A percentile compares a stretch with the other conserved stretches of the same genome.
Conservation (phyloP, 1,284 basidiomycete genomes). For the Ceratobasidium sp. region DNA sequence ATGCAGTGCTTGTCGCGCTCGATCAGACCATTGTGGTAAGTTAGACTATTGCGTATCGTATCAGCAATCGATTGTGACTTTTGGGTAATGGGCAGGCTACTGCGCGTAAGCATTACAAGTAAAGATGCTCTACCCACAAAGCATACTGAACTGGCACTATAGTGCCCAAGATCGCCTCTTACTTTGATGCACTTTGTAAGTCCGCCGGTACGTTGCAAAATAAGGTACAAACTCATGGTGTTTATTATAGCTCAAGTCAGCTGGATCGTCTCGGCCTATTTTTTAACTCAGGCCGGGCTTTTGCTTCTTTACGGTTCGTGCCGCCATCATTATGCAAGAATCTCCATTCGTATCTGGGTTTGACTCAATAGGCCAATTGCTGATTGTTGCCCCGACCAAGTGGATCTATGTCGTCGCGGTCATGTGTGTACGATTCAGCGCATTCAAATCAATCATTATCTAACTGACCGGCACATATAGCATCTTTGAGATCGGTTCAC, state of each 20-base stretch:
- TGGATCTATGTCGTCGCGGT: constrained; percentile 56
- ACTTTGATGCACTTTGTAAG: constrained; percentile 34
- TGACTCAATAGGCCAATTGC: constrained; percentile 48
- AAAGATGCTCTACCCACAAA: neutral
- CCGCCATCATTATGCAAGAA: neutral
- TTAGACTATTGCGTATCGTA: neutral
- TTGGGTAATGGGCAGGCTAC: constrained; percentile 4
- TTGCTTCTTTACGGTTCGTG: constrained; percentile 44
- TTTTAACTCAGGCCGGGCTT: constrained; percentile 49
- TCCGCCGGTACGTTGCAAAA: neutral
- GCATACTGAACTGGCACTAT: neutral
- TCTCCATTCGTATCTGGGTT: neutral
- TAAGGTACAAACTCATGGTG: neutral
- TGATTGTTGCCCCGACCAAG: constrained; percentile 54
- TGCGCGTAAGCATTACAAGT: neutral
- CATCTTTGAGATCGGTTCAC: constrained; percentile 55
- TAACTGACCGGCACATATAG: neutral
- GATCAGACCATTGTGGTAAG: constrained; percentile 36
- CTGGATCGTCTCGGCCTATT: constrained; percentile 57
- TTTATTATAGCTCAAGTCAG: constrained; percentile 45
- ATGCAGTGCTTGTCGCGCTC: constrained; percentile 30
- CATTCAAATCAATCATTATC: constrained; percentile 39
- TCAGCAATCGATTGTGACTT: neutral
- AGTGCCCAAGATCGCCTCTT: constrained; percentile 30
- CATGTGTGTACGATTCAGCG: constrained; percentile 49